Evolutionary conservation across 2,329 filamentous ascomycete species (phyloP).

Genomic region (Sarocladium oryzae): DNA sequence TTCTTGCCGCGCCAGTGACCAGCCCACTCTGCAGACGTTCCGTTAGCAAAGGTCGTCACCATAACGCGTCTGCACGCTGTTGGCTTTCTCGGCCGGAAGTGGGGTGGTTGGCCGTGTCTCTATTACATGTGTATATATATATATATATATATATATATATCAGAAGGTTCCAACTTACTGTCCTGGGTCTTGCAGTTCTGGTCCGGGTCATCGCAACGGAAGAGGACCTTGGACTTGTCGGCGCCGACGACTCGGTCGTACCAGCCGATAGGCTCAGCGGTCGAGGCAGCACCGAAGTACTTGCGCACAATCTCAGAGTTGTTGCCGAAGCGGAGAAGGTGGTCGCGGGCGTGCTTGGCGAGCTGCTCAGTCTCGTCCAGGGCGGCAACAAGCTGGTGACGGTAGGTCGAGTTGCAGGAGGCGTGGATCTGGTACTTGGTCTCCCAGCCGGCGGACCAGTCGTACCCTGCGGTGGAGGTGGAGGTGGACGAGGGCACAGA

Average conservation of each 20-base stretch:
- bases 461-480: slow-evolving; percentile 19
- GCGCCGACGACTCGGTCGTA: slow-evolving; percentile 53
- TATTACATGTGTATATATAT: no score
- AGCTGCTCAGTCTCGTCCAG: slow-evolving; percentile 53
- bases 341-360: slow-evolving; percentile 54
- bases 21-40: slow-evolving; percentile 45
- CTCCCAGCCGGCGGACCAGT: slow-evolving; percentile 27
- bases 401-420: slow-evolving; percentile 60
- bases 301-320: slow-evolving; percentile 54
- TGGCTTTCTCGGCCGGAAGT: no score
- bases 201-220: slow-evolving; percentile 64
- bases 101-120: no score
- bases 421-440: slow-evolving; percentile 47
- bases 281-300: slow-evolving; percentile 58
- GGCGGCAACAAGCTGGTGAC: slow-evolving; percentile 46
- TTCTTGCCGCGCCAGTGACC: slow-evolving; percentile 64
- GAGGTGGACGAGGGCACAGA: slow-evolving; percentile 11
- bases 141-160: no score
- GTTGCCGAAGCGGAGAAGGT: slow-evolving; percentile 52
- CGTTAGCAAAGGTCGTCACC: no score
- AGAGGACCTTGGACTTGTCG: slow-evolving; percentile 50
- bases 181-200: slow-evolving; percentile 51
- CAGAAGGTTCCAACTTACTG: no score
- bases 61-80: no score
- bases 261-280: slow-evolving; percentile 54